Conservation (phyloP, 345 rosid genomes). For the Acer saccharum region DNA sequence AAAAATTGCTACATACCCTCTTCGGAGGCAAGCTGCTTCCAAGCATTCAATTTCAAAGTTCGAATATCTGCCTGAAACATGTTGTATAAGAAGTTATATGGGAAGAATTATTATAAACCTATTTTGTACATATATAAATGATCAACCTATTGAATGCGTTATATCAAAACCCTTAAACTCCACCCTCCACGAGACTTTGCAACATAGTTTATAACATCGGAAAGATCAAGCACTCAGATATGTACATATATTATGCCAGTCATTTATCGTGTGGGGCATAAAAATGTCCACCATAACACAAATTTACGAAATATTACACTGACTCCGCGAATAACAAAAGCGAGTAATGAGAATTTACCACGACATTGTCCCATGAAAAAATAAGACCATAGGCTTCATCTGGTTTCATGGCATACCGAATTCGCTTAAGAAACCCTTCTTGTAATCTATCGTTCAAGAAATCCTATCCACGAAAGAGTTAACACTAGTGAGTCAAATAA, state of each 20-base stretch:
- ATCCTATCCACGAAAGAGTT: slow-evolving; percentile 52
- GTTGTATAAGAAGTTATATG: slow-evolving; percentile 17
- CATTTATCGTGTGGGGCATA: not conserved
- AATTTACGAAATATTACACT: not conserved
- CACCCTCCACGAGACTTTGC: not conserved
- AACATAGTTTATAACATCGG: not conserved
- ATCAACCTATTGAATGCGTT: not conserved
- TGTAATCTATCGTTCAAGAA: slow-evolving; percentile 90
- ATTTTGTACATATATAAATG: slow-evolving; percentile 14
- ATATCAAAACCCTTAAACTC: not conserved
- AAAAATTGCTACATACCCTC: slow-evolving; percentile 54
- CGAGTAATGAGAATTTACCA: slow-evolving; percentile 52
- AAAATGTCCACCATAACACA: not conserved
- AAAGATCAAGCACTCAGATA: not conserved
- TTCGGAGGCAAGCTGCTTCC: slow-evolving; percentile 92
- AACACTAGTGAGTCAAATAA: not conserved
- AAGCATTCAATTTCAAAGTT: slow-evolving; percentile 76
- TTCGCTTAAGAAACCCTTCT: slow-evolving; percentile 87
- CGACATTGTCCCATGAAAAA: slow-evolving; percentile 97
- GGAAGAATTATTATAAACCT: not conserved
- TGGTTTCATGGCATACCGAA: slow-evolving; percentile 97
- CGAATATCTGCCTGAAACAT: slow-evolving; percentile 74
- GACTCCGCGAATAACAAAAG: not conserved
- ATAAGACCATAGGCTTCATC: slow-evolving; percentile 97
- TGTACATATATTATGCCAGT: not conserved